Base-by-base conservation (phyloP, 2,329 filamentous ascomycete species). In the Venturia aucupariae region DNA sequence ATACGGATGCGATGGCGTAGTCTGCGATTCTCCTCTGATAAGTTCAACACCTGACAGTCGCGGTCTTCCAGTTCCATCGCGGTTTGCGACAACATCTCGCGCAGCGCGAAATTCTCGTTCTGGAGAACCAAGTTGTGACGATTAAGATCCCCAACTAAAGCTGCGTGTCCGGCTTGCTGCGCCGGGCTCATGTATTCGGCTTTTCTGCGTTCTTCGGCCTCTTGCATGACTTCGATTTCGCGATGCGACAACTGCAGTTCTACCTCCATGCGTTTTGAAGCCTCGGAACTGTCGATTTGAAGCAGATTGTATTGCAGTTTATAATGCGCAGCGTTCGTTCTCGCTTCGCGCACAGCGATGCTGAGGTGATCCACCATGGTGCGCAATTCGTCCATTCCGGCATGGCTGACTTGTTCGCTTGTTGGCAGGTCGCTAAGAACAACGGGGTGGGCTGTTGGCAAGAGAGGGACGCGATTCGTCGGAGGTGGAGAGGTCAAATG, bases 201-300 rank as follows among this genome's bases (percentile, higher is more conserved):
- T 57, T 81, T 85, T 62, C 83, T 84, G 62, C 85, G 84, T 72
- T 89, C 84, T 71, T 94, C 89, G 17, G 86, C 86, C 67, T 83
- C 82, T 66, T 92, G 88, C 35, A 97, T 79, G 15, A 92, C 90
- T 67, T 96, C 90, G 24, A 96, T 88, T 75, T 97, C 92, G 27
- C 89, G 84, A 67, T 90, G 85, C n/a, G 88, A 89, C 84, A 97
- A 92, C 68, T 94, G 90, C 70, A 96, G 89, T 75, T 97, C 93
- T 5, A 97, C 92, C 42, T 87, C 89, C 69, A 93, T 91, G 32
- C 92, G 86, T 75, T 95, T 92, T 11, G 90, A 85, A 38, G 92
- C 88, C 69, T 96, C 91, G 60, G 88, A 86, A 64, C 90, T 92
- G 71, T 96, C 90, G 68, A 97, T 86, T 62, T 85, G 86, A 35